Evolutionary conservation across 306 rosid genomes (phyloP).

Genomic region (Inga leiocalycina): DNA sequence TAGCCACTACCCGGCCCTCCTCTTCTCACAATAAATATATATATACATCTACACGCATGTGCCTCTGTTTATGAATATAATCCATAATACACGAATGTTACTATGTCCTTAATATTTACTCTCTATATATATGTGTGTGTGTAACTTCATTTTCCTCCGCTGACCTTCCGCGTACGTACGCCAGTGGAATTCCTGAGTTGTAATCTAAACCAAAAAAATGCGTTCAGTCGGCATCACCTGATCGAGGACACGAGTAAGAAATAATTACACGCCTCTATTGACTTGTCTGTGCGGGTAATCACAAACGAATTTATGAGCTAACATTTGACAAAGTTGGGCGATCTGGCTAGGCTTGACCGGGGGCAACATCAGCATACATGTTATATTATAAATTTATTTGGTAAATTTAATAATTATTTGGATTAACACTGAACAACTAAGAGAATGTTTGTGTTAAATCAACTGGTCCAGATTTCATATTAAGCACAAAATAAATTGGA

Average conservation of each 20-base stretch:
- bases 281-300: slow-evolving; percentile 14
- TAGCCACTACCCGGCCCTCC: background rate
- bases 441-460: background rate
- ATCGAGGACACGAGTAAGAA: background rate
- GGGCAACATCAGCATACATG: slow-evolving; percentile 25
- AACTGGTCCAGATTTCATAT: no score
- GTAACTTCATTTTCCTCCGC: background rate
- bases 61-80: background rate
- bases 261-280: background rate
- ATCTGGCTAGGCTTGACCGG: background rate
- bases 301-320: background rate
- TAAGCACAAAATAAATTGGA: background rate
- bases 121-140: no score
- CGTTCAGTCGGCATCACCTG: background rate
- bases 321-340: background rate
- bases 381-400: no score
- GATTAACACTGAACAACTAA: background rate
- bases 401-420: background rate
- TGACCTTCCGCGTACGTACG: background rate
- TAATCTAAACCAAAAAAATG: background rate
- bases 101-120: background rate
- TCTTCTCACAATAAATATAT: background rate
- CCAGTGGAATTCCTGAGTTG: background rate
- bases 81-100: background rate
- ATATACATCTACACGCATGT: background rate